Percentiles rank a stretch among this genome's conserved stretches.
Evolutionary conservation across 345 rosid species (phyloP).

Genomic region (Ricinus communis): DNA sequence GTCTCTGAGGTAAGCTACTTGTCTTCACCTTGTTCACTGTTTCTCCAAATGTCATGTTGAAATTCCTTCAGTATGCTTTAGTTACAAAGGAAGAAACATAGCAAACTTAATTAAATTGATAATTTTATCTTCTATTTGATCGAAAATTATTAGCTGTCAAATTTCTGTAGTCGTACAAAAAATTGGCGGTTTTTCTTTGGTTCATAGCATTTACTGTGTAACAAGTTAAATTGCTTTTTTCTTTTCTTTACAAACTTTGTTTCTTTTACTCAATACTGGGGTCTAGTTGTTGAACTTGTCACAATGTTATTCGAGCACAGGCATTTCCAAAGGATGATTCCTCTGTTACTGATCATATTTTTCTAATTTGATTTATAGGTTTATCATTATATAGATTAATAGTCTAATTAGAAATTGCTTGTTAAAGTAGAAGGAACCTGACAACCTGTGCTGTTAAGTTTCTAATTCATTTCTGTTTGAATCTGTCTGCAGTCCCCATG

Average conservation of each 20-base stretch:
- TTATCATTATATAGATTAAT: background rate
- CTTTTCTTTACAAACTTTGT: background rate
- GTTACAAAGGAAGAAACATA: background rate
- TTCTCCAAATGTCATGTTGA: background rate
- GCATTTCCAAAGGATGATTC: background rate
- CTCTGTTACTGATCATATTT: background rate
- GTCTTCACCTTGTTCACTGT: background rate
- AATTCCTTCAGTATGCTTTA: background rate
- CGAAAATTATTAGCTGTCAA: background rate
- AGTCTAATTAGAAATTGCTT: background rate
- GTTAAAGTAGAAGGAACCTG: background rate
- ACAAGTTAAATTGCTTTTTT: background rate
- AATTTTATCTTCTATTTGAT: background rate
- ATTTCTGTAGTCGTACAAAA: background rate
- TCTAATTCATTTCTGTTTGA: background rate
- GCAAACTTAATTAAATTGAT: background rate
- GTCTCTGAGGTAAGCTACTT: conserved; percentile 57
- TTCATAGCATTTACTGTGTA: too few species aligned
- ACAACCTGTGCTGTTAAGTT: background rate
- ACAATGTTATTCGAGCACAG: background rate
- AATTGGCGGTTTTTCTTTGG: too few species aligned
- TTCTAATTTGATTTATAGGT: background rate
- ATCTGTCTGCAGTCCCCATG: background rate
- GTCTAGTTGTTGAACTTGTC: background rate
- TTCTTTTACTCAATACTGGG: background rate